Evolutionary conservation across 1,284 basidiomycete genomes (phyloP).

Genomic region (Sporisorium scitamineum): DNA sequence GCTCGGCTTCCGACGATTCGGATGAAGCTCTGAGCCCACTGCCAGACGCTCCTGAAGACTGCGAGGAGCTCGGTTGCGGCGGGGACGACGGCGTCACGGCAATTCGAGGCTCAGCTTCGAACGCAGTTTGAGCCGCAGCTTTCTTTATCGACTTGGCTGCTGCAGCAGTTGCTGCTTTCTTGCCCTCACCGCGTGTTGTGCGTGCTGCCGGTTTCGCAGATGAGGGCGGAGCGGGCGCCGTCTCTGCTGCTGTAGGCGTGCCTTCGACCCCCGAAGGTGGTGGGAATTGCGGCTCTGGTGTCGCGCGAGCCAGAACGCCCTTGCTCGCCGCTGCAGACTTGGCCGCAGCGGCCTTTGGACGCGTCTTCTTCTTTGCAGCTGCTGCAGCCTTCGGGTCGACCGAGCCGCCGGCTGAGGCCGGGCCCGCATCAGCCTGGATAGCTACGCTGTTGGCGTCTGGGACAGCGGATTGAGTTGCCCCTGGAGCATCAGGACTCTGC

Average conservation of each 20-base stretch:
- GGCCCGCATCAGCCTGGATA: neutral
- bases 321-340: conserved; percentile 17
- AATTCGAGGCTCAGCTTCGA: conserved; percentile 14
- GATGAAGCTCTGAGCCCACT: conserved; percentile 27
- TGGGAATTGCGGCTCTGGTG: conserved; percentile 22
- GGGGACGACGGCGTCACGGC: conserved; percentile 34
- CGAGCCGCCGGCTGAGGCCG: neutral
- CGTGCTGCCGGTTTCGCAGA: conserved; percentile 14
- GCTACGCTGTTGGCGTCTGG: neutral
- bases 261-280: conserved; percentile 33
- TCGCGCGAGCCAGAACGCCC: conserved; percentile 1
- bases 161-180: conserved; percentile 11
- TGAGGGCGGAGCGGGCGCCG: neutral
- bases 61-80: conserved; percentile 4
- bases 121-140: neutral
- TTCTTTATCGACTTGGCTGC: conserved; percentile 6
- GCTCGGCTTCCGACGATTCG: conserved; percentile 41
- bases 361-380: conserved; percentile 1
- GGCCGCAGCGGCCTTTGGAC: conserved; percentile 6
- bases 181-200: conserved; percentile 8
- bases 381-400: neutral
- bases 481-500: neutral
- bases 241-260: neutral
- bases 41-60: neutral
- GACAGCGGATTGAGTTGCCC: neutral